Evolutionary conservation across 1,139 yeast genomes (phyloP), one percentile per base, ranked within the genome.

Genomic region (Taphrina confusa): DNA sequence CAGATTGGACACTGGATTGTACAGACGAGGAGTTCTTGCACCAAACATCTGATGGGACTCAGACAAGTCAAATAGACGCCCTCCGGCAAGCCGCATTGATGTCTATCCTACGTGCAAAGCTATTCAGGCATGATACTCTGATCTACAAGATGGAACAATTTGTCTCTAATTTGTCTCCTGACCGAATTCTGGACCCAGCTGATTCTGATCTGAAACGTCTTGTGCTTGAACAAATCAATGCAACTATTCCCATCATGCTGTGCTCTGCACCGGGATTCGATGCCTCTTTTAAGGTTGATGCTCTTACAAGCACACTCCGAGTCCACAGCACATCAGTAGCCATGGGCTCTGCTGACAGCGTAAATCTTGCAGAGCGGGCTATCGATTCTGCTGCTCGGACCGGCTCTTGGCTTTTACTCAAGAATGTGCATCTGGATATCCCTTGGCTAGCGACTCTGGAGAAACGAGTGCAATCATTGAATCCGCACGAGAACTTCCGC

Each of bases 281-380:
- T 72, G 84, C 91, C 1, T 79, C 87, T 0, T 77, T 76, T 61
- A 79, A 77, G 64, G 74, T 89, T 3, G 78, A 77, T 42, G 71
- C 73, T 28, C 65, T 82, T 12, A 82, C 87, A 0, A 65, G 66
- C 3, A 55, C 64, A 16, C 64, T 65, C 3, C 64, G 66, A 0
- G 45, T 59, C 0, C 68, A 70, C 5, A 70, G 82, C 42, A 68
- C 70, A 0, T 72, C 80, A 1, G 78, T 87, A 33, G 82, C 96
- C 0, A 78, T 90, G 81, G 97, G 97, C 0, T 82, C 96, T 0
- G 72, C 72, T 31, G 96, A 89, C 70, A 85, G 89, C 14, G 71
- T 77, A 4, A 78, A 74, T 8, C 73, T 75, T 46, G 94, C 91
- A 0, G 80, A 79, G 40, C 73, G 74, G 50, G 81, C 82, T 18